phyloP scores from a whole-genome alignment of 768 basidiomycete genomes.

The Mrakia frigida region DNA sequence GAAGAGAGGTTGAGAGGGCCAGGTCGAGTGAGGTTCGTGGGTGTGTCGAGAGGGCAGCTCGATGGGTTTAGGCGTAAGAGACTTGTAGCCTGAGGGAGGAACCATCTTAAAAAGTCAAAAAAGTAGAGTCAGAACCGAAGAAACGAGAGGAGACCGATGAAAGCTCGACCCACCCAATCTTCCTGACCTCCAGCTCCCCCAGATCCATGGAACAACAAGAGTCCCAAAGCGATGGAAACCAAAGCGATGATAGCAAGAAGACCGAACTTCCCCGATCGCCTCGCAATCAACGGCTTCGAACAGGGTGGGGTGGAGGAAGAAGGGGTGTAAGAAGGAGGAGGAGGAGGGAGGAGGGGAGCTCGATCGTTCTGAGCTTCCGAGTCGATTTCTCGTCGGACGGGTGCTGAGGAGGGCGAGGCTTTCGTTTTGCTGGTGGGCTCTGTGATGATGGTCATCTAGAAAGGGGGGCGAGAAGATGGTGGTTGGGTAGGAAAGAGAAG shows the following conservation, averaged over 20 bases:
- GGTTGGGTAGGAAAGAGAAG: too few relatives aligned
- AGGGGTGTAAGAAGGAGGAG: not conserved
- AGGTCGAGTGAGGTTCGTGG: not conserved
- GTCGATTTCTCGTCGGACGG: not conserved
- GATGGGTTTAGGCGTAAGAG: not conserved
- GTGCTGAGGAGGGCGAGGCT: not conserved
- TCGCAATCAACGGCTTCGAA: not conserved
- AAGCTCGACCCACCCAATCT: not conserved
- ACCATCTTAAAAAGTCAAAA: not conserved
- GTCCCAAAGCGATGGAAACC: not conserved
- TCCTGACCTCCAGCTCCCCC: not conserved
- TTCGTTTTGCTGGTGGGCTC: not conserved
- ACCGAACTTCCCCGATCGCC: not conserved
- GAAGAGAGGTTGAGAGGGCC: slow-evolving; percentile 1
- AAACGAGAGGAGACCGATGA: not conserved
- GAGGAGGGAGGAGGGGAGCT: not conserved
- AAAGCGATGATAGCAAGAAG: not conserved
- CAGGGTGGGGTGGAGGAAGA: not conserved
- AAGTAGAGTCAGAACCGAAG: not conserved
- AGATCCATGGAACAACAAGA: not conserved
- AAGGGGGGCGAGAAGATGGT: too few relatives aligned
- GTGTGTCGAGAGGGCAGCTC: not conserved
- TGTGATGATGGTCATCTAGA: slow-evolving; percentile 4
- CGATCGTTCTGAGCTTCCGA: not conserved
- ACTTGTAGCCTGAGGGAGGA: not conserved